Percentiles rank a stretch among this genome's conserved stretches.
Conservation (phyloP, 345 rosid genomes). For the Acer saccharum region DNA sequence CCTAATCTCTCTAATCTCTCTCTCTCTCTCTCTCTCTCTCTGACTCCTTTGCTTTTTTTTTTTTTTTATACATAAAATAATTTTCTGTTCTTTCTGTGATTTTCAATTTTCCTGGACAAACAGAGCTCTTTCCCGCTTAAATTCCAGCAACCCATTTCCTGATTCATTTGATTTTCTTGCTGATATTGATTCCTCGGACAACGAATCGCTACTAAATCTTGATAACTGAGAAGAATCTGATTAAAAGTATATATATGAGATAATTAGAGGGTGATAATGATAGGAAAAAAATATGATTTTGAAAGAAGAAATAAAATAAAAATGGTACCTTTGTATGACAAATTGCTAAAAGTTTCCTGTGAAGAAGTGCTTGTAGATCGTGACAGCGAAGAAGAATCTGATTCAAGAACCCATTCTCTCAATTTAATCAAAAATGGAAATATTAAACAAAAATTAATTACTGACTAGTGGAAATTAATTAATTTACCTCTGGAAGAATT, state of each 20-base stretch:
- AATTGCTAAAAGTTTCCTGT: slow-evolving; percentile 42
- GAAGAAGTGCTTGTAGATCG: slow-evolving; percentile 49
- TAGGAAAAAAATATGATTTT: not conserved
- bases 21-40: not conserved
- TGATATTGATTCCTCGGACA: slow-evolving; percentile 23
- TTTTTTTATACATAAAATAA: slow-evolving; percentile 6
- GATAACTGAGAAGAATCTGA: slow-evolving; percentile 48
- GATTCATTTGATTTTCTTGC: slow-evolving; percentile 31
- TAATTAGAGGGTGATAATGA: not conserved
- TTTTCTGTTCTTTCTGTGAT: not conserved
- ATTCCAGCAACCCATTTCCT: slow-evolving; percentile 15
- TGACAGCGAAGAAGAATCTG: slow-evolving; percentile 47
- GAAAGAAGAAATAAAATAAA: not conserved
- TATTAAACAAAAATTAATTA: too few species aligned
- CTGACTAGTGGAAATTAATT: too few species aligned
- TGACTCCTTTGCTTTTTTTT: not conserved
- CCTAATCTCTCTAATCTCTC: not conserved
- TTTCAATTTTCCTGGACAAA: slow-evolving; percentile 16
- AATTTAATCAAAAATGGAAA: too few species aligned
- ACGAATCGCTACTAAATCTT: slow-evolving; percentile 37
- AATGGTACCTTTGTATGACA: slow-evolving; percentile 48
- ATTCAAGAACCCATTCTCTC: not conserved
- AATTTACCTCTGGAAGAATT: slow-evolving; percentile 52
- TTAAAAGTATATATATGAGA: not conserved
- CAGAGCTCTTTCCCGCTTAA: slow-evolving; percentile 16